Percentiles rank a stretch among this genome's conserved stretches.
Conservation (phyloP, 805 yeast genomes). For the Candida chilensis region DNA sequence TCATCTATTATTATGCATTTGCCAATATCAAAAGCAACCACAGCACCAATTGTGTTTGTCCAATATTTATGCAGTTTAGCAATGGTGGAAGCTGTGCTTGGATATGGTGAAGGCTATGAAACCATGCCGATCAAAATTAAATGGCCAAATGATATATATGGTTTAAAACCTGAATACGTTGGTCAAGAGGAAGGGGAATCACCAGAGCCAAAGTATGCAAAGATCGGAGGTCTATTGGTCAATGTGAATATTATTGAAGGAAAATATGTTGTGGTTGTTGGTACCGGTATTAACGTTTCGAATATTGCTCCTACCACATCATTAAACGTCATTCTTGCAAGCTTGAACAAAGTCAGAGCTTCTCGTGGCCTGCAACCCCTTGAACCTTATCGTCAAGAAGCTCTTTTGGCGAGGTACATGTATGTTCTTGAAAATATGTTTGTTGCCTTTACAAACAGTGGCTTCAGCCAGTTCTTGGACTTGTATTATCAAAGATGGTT, state of each 20-base stretch:
- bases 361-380: constrained; percentile 30
- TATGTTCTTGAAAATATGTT: constrained; percentile 57
- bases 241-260: constrained; percentile 62
- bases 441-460: constrained; percentile 46
- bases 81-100: constrained; percentile 63
- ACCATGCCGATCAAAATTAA: constrained; percentile 75
- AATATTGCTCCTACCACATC: constrained; percentile 93
- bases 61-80: constrained; percentile 86
- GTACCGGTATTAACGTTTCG: constrained; percentile 79
- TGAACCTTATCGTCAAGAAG: constrained; percentile 37
- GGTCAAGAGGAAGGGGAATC: constrained; percentile 13
- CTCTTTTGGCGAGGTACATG: constrained; percentile 60
- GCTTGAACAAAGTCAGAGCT: constrained; percentile 45
- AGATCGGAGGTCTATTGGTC: constrained; percentile 78
- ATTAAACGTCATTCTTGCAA: constrained; percentile 56
- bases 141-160: constrained; percentile 96
- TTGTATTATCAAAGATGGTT: constrained; percentile 81
- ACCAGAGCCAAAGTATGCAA: constrained; percentile 58
- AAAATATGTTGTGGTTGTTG: constrained; percentile 62
- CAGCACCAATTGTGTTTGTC: constrained; percentile 63
- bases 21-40: constrained; percentile 30
- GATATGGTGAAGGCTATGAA: constrained; percentile 58
- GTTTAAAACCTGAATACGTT: constrained; percentile 55
- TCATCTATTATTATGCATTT: constrained; percentile 62
- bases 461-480: constrained; percentile 60